Evolutionary conservation across 2,329 filamentous ascomycete species (phyloP).

Genomic region (Biscogniauxia marginata): DNA sequence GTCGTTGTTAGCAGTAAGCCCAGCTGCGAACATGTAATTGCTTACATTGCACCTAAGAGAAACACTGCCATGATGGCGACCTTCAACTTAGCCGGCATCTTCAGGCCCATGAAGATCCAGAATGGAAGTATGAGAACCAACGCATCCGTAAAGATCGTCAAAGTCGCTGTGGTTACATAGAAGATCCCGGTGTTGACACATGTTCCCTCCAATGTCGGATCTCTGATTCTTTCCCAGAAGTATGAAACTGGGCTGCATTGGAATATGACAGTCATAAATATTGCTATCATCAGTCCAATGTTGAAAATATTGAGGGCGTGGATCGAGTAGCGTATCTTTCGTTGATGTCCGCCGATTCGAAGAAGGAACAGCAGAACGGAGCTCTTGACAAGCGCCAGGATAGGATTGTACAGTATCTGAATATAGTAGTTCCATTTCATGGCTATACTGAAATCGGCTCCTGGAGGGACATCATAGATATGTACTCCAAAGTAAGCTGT

Average conservation of each 20-base stretch:
- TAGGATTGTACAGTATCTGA: conserved; percentile 45
- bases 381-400: conserved; percentile 44
- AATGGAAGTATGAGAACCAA: conserved; percentile 40
- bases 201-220: conserved; percentile 14
- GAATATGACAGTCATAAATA: conserved; percentile 37
- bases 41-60: conserved; percentile 33
- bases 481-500: conserved; percentile 24
- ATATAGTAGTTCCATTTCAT: conserved; percentile 37
- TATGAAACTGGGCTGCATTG: conserved; percentile 39
- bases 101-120: conserved; percentile 40
- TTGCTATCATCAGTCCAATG: conserved; percentile 17
- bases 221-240: conserved; percentile 29
- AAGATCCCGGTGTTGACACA: conserved; percentile 35
- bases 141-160: conserved; percentile 43
- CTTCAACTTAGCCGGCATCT: conserved; percentile 38
- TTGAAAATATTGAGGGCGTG: conserved; percentile 36
- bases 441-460: conserved; percentile 15
- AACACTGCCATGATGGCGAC: conserved; percentile 41
- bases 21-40: conserved; percentile 24
- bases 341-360: conserved; percentile 39
- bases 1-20: background rate
- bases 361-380: conserved; percentile 47
- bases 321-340: conserved; percentile 32
- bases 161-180: conserved; percentile 35
- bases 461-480: conserved; percentile 19